Evolutionary conservation across 257 asterid species (phyloP), one percentile per base, ranked within the genome.

Genomic region (Solanum bulbocastanum): DNA sequence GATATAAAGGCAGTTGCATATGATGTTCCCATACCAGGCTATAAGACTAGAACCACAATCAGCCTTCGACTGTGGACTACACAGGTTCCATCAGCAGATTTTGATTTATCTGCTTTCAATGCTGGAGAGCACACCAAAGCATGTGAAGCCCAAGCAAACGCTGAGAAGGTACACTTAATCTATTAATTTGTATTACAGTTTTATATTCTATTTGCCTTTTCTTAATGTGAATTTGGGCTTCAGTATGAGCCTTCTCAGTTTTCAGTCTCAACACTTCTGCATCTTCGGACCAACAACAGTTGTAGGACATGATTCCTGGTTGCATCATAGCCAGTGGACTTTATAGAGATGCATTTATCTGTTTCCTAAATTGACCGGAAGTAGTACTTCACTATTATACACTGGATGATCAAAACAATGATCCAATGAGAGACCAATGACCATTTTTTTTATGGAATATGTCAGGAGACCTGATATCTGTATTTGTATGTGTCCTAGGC

Each of bases 1-100:
- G 98, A 95, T 88, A 91, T 93, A 89, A 87, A 86, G 68, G 98
- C 94, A 86, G 94, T 93, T 87, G 98, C 96, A 32, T 94, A 91
- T 90, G 98, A 95, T 88, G 96, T 93, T 89, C 98, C 98, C 83
- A 95, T 95, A 83, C 98, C 98, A 86, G 98, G 98, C 86, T 95
- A 94, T 87, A 93, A 92, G 84, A 95, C 98, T 87, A 95, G 91
- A 90, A 93, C 96, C 30, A 93, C 98, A 23, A 93, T 93, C 88
- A 95, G 91, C 90, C 96, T 95, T 84, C 92, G 98, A 76, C 87
- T 95, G 83, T 95, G 98, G 98, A 93, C 98, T 86, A 95, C 98
- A 30, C 94, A 94, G 87, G 98, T 92, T 86, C 92, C 96, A 16
- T 93, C 98, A 39, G 92, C 90, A 81, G 93, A 91, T 83, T 90